These are phyloP conservation scores for Pseudoneurospora amorphoporcata DNA, from an alignment of 495 filamentous ascomycete genomes.

Conservation along the genomic window DNA sequence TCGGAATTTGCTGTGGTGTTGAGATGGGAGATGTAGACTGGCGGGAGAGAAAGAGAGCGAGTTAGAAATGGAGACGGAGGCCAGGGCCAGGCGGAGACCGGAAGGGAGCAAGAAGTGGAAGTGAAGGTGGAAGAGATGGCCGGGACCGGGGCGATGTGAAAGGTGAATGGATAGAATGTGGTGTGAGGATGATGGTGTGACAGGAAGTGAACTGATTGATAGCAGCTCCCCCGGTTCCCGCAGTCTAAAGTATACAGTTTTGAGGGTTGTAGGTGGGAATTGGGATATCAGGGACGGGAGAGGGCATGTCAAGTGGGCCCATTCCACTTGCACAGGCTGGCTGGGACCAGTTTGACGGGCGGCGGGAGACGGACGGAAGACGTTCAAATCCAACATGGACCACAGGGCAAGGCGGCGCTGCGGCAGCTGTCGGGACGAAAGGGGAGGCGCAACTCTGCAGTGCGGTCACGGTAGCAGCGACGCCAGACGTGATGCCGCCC, in stretches of 20 bases:
- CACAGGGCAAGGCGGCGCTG: conserved; percentile 14
- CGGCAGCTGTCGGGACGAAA: conserved; percentile 22
- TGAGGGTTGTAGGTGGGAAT: neutral
- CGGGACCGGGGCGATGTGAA: conserved; percentile 11
- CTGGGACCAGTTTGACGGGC: conserved; percentile 6
- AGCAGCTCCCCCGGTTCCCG: neutral
- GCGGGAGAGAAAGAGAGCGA: conserved; percentile 2
- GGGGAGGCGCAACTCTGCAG: conserved; percentile 13
- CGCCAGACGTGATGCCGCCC: neutral
- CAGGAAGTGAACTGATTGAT: neutral
- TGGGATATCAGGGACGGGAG: neutral
- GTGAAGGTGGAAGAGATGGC: conserved; percentile 10
- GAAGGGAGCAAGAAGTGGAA: neutral
- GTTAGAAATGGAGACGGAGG: conserved; percentile 4
- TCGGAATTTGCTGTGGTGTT: neutral
- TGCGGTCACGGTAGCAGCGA: neutral
- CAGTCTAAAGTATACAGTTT: neutral
- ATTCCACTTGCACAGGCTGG: neutral
- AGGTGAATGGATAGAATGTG: conserved; percentile 7
- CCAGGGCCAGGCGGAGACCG: neutral
- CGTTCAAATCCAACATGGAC: conserved; percentile 9
- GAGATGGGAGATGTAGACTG: neutral
- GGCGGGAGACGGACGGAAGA: conserved; percentile 22
- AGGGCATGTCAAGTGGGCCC: neutral
- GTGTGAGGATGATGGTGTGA: conserved; percentile 12